Evolutionary conservation across 305 asterid species (phyloP).

Genomic region (Fraxinus paxiana): DNA sequence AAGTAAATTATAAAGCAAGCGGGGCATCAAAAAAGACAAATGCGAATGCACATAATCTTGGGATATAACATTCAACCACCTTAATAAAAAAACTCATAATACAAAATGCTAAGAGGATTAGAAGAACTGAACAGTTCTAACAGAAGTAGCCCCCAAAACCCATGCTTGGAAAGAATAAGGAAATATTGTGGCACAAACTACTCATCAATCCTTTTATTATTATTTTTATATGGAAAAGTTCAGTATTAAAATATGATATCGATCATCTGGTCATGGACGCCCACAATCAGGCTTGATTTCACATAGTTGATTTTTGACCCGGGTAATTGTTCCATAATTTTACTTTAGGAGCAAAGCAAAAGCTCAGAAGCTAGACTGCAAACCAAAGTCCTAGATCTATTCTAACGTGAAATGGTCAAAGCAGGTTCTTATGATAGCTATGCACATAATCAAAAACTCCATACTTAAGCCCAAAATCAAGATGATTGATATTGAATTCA

Average conservation of each 20-base stretch:
- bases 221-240: not conserved
- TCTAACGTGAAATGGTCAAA: not conserved
- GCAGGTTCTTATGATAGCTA: not conserved
- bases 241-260: not conserved
- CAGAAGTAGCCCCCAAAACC: no score
- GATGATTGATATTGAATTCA: no score
- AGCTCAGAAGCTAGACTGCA: constrained; percentile 4
- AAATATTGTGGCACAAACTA: not conserved
- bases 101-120: no score
- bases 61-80: not conserved
- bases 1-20: not conserved
- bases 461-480: not conserved
- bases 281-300: not conserved
- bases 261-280: not conserved
- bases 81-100: not conserved
- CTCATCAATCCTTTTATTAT: not conserved
- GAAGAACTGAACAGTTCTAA: no score
- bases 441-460: not conserved
- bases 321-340: not conserved
- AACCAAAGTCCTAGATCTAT: constrained; percentile 1
- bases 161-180: no score
- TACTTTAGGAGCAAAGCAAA: constrained; percentile 7
- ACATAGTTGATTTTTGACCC: not conserved
- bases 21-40: not conserved
- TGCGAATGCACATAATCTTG: not conserved